These are phyloP conservation scores for Holtermanniella nyarrowii DNA, from an alignment of 768 basidiomycete genomes.

Conservation along the genomic window DNA sequence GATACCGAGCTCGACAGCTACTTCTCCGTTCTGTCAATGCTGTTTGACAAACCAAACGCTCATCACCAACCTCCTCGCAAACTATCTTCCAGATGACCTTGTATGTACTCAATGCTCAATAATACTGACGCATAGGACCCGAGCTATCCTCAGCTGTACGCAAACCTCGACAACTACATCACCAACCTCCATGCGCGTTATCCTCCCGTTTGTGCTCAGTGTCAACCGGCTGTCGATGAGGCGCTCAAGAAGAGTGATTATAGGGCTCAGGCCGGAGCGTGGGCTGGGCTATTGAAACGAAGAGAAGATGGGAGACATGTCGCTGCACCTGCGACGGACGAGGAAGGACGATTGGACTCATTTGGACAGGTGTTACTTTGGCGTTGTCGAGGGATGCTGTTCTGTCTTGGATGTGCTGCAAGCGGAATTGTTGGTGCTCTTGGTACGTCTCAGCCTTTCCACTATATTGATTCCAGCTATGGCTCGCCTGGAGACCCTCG, in stretches of 20 bases:
- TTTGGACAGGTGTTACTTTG: conserved; percentile 52
- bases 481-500: no score
- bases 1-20: conserved; percentile 2
- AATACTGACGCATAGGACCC: conserved; percentile 53
- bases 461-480: no score
- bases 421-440: conserved; percentile 45
- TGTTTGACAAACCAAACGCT: conserved; percentile 92
- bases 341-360: conserved; percentile 44
- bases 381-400: conserved; percentile 60
- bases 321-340: conserved; percentile 45
- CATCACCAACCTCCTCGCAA: conserved; percentile 72
- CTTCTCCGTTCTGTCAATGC: conserved; percentile 59
- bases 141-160: conserved; percentile 56
- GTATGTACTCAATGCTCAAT: conserved; percentile 48
- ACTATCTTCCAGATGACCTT: conserved; percentile 69
- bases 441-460: conserved; percentile 43
- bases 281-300: conserved; percentile 64
- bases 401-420: conserved; percentile 47
- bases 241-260: conserved; percentile 66
- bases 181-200: conserved; percentile 68
- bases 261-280: conserved; percentile 59
- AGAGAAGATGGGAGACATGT: conserved; percentile 46
- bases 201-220: conserved; percentile 71
- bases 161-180: conserved; percentile 59
- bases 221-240: conserved; percentile 69